phyloP scores from a whole-genome alignment of 2,329 filamentous ascomycete species.

The Bipolaris sorokiniana region DNA sequence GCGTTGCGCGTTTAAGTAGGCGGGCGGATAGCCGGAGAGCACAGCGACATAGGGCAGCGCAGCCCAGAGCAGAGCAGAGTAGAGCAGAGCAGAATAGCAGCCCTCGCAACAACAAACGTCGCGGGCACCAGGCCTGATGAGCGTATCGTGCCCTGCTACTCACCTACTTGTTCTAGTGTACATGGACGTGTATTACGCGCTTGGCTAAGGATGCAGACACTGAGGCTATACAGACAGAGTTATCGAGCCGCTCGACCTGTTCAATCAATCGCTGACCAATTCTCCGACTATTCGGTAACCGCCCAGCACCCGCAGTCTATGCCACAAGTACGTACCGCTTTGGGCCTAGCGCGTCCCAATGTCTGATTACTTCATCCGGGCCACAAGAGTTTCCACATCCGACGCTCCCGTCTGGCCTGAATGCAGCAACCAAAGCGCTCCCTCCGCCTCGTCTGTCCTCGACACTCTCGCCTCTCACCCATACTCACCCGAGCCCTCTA shows the following conservation, averaged over 20 bases:
- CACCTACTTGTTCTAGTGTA: too few relatives aligned
- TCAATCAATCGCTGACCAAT: conserved; percentile 28
- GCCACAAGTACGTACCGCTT: neutral
- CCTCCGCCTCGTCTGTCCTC: neutral
- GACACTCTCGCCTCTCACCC: neutral
- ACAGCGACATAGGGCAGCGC: neutral
- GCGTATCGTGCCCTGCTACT: too few relatives aligned
- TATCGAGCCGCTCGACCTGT: conserved; percentile 5
- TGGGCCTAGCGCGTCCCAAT: neutral
- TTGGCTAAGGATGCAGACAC: too few relatives aligned
- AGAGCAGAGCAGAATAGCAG: too few relatives aligned
- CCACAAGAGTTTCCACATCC: conserved; percentile 23
- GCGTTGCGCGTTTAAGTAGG: conserved; percentile 18
- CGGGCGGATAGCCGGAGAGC: conserved; percentile 8
- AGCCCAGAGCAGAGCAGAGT: neutral
- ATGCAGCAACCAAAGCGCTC: conserved; percentile 2
- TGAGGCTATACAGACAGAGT: too few relatives aligned
- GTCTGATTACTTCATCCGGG: conserved; percentile 22
- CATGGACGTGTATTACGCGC: too few relatives aligned
- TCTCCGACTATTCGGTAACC: conserved; percentile 15
- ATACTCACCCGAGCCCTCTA: neutral
- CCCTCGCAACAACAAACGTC: too few relatives aligned
- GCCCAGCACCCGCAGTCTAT: conserved; percentile 14
- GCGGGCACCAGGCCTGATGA: too few relatives aligned
- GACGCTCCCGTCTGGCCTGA: conserved; percentile 20